Evolutionary conservation across 306 rosid species (phyloP).

Genomic region (Glycine tomentella): DNA sequence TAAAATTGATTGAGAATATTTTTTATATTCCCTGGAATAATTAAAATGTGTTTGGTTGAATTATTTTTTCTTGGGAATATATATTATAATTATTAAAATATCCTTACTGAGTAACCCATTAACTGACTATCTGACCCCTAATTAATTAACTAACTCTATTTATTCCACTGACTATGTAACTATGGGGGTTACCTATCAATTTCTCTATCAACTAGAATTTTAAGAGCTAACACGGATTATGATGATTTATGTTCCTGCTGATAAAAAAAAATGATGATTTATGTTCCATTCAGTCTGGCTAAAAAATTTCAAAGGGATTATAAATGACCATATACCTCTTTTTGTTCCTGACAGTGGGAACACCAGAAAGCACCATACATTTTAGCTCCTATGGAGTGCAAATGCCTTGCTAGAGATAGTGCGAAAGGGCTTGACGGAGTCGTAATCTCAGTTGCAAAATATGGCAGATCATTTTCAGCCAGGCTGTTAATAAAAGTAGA

Average conservation of each 20-base stretch:
- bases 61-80: no score
- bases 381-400: conserved; percentile 83
- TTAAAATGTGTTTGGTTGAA: no score
- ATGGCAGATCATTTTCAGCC: conserved; percentile 78
- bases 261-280: no score
- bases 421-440: conserved; percentile 77
- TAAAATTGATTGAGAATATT: no score
- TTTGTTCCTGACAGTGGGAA: conserved; percentile 94
- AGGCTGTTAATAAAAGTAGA: conserved; percentile 51
- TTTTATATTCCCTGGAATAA: no score
- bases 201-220: background rate
- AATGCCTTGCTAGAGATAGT: conserved; percentile 79
- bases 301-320: background rate
- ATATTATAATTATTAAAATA: no score
- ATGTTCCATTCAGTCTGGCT: conserved; percentile 10
- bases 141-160: background rate
- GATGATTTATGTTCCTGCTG: conserved; percentile 33
- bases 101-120: no score
- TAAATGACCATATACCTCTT: conserved; percentile 64
- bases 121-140: no score
- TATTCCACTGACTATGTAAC: background rate
- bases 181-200: background rate
- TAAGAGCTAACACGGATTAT: background rate
- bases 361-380: conserved; percentile 99
- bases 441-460: conserved; percentile 73